A percentile compares a stretch with the other conserved stretches of the same genome.
Evolutionary conservation across 2,329 filamentous ascomycete genomes (phyloP).

Genomic region (Aspergillus caelatus): DNA sequence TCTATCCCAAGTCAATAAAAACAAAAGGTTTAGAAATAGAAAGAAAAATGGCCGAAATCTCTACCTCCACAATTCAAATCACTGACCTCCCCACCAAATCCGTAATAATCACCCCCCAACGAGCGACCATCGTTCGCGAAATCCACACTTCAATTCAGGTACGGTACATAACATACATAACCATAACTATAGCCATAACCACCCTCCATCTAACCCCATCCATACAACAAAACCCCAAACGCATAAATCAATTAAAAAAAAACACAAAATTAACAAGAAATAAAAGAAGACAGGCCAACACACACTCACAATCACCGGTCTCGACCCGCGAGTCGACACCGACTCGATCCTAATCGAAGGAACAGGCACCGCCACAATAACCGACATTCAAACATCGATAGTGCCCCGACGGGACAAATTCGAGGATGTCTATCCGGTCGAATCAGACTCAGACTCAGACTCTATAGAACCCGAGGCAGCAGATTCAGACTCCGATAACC

Average conservation of each 20-base stretch:
- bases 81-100: conserved; percentile 61
- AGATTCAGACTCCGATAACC: background rate
- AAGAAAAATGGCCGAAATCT: conserved; percentile 20
- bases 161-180: too few species aligned
- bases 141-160: conserved; percentile 58
- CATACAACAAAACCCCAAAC: too few species aligned
- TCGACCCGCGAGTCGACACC: conserved; percentile 57
- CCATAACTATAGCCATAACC: too few species aligned
- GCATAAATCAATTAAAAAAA: too few species aligned
- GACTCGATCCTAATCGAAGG: conserved; percentile 64
- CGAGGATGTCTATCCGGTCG: conserved; percentile 54
- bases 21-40: too few species aligned
- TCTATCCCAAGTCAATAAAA: background rate
- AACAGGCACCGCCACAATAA: conserved; percentile 60
- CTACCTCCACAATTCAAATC: conserved; percentile 47
- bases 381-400: conserved; percentile 64
- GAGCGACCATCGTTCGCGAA: conserved; percentile 64
- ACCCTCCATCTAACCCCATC: too few species aligned
- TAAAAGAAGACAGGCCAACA: conserved; percentile 54
- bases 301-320: conserved; percentile 58
- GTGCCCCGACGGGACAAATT: conserved; percentile 60
- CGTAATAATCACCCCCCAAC: conserved; percentile 64
- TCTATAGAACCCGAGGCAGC: background rate
- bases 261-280: too few species aligned
- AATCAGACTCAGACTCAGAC: background rate